These are phyloP conservation scores for Phytophthora ohioensis DNA, from an alignment of 352 stramenopile species.

Conservation along the genomic window DNA sequence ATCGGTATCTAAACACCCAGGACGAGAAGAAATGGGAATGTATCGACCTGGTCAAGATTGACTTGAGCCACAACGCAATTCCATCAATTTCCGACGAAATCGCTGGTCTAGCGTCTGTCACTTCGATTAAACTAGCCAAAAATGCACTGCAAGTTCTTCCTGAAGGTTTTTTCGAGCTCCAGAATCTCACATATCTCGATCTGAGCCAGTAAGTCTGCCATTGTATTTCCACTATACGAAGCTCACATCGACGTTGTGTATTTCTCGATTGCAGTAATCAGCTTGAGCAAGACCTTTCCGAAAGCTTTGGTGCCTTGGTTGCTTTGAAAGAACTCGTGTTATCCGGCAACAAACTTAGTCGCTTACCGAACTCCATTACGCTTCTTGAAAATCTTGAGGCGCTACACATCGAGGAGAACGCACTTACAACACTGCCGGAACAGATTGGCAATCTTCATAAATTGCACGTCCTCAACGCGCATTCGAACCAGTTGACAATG, in stretches of 20 bases:
- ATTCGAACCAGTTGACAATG: constrained; percentile 66
- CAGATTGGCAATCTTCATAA: constrained; percentile 62
- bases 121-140: constrained; percentile 74
- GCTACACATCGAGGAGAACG: constrained; percentile 74
- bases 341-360: constrained; percentile 67
- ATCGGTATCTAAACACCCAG: constrained; percentile 23
- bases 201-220: constrained; percentile 67
- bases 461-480: constrained; percentile 66
- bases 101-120: constrained; percentile 53
- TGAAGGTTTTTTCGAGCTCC: constrained; percentile 73
- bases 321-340: constrained; percentile 74
- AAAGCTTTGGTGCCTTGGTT: constrained; percentile 54
- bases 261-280: constrained; percentile 54
- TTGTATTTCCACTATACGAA: not conserved
- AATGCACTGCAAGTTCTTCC: constrained; percentile 70
- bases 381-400: constrained; percentile 61
- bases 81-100: constrained; percentile 63
- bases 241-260: not conserved
- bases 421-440: constrained; percentile 52
- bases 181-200: constrained; percentile 69
- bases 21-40: constrained; percentile 90
- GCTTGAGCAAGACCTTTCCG: constrained; percentile 60
- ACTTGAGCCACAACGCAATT: constrained; percentile 86
- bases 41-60: constrained; percentile 81
- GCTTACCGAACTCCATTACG: constrained; percentile 60